Percentiles rank a stretch among this genome's conserved stretches.
Evolutionary conservation across 139 green algal genomes (phyloP).

Genomic region (Astrephomene gubernaculifera): DNA sequence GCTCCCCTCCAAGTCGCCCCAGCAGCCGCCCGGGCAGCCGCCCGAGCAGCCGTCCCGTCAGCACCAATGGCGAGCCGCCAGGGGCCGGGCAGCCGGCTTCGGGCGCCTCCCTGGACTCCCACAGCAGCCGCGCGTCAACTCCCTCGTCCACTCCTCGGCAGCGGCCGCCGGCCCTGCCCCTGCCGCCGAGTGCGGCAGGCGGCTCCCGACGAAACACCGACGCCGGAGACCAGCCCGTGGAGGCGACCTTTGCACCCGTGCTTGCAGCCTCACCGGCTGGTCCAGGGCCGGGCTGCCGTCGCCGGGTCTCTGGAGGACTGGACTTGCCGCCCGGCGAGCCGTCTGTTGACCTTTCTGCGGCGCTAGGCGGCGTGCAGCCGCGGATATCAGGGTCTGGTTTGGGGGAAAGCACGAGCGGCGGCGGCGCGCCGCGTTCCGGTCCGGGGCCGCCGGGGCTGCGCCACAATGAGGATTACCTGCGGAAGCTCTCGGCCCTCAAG

Average conservation of each 20-base stretch:
- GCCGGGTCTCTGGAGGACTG: too few species aligned
- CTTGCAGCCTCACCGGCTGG: too few species aligned
- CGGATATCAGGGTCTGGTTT: too few species aligned
- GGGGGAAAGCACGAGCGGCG: too few species aligned
- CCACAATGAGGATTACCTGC: slow-evolving; percentile 36
- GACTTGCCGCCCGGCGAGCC: too few species aligned
- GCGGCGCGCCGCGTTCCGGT: not conserved
- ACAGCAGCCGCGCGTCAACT: not conserved
- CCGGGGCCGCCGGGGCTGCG: not conserved
- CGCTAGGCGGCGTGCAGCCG: too few species aligned
- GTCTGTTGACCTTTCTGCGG: too few species aligned
- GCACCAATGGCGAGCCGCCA: not conserved
- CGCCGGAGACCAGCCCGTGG: too few species aligned
- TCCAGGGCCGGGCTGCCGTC: too few species aligned
- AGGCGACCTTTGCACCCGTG: too few species aligned
- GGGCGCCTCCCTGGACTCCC: not conserved
- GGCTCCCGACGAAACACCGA: too few species aligned
- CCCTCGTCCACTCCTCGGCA: not conserved
- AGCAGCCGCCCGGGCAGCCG: slow-evolving; percentile 19
- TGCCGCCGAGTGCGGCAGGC: not conserved
- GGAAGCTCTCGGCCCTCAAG: slow-evolving; percentile 48
- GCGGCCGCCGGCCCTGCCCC: not conserved
- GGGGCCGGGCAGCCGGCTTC: not conserved
- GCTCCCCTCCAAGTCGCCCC: slow-evolving; percentile 21
- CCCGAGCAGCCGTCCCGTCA: slow-evolving; percentile 9